Percentiles rank a stretch among this genome's conserved stretches.
Evolutionary conservation across 352 stramenopile genomes (phyloP).

Genomic region (Phytopythium aichiense): DNA sequence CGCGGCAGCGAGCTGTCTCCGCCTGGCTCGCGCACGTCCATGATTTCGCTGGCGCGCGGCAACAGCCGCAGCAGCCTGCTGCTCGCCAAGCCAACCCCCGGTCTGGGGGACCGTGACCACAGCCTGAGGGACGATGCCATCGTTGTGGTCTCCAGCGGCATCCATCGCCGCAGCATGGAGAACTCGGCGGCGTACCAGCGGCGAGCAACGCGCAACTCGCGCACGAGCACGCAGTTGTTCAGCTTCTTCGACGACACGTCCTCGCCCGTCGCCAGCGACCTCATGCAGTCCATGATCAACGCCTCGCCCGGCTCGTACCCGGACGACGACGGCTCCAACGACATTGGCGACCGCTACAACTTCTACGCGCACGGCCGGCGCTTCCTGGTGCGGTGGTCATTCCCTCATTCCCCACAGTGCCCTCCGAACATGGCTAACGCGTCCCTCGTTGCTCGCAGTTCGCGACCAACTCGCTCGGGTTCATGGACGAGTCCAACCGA

Average conservation of each 20-base stretch:
- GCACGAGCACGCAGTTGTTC: background rate
- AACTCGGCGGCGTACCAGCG: background rate
- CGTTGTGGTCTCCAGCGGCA: background rate
- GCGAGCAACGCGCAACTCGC: background rate
- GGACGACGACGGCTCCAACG: constrained; percentile 30
- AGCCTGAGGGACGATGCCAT: background rate
- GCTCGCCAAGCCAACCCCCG: background rate
- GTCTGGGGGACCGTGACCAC: background rate
- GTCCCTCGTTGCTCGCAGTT: constrained; percentile 17
- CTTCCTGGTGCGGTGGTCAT: constrained; percentile 25
- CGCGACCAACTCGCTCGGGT: constrained; percentile 42
- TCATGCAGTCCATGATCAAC: constrained; percentile 45
- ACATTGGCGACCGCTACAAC: constrained; percentile 47
- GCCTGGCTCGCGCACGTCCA: constrained; percentile 8
- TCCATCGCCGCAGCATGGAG: background rate
- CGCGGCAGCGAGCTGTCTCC: constrained; percentile 12
- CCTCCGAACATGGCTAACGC: background rate
- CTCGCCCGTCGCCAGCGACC: constrained; percentile 14
- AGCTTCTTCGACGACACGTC: constrained; percentile 2
- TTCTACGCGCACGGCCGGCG: constrained; percentile 53
- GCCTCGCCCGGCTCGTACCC: constrained; percentile 31
- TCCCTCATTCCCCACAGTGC: background rate
- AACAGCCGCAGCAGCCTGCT: constrained; percentile 1
- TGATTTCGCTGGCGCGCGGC: background rate
- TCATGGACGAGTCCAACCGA: constrained; percentile 41